Percentiles rank a stretch among this genome's conserved stretches.
These are phyloP conservation scores for Tilletia setariae DNA, from an alignment of 1,284 basidiomycete genomes.

Conservation along the genomic window DNA sequence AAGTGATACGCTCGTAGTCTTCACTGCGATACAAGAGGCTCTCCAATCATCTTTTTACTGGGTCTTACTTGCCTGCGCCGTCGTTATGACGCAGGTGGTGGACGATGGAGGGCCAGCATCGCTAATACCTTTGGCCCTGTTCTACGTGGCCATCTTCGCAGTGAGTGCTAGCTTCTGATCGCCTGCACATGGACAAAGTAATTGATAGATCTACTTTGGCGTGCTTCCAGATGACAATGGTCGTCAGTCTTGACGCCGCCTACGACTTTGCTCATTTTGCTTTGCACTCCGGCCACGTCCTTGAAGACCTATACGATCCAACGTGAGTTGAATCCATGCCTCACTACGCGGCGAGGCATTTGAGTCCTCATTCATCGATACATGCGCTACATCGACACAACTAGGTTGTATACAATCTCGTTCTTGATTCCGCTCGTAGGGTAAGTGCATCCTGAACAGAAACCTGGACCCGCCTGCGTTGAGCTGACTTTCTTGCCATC, in stretches of 20 bases:
- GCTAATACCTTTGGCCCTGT: not conserved
- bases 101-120: not conserved
- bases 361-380: too few species aligned
- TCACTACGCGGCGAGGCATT: not conserved
- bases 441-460: not conserved
- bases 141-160: conserved; percentile 2
- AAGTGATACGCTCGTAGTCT: not conserved
- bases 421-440: conserved; percentile 9
- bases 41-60: conserved; percentile 1
- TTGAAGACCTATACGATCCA: conserved; percentile 3
- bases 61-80: conserved; percentile 1
- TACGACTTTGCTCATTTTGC: conserved; percentile 12
- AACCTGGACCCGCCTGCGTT: not conserved
- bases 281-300: not conserved
- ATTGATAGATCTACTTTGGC: not conserved
- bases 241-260: conserved; percentile 4
- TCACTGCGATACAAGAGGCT: not conserved
- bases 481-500: not conserved
- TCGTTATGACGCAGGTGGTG: conserved; percentile 12
- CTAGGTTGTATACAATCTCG: conserved; percentile 5
- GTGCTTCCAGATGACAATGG: not conserved
- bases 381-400: too few species aligned
- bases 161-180: not conserved
- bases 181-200: too few species aligned
- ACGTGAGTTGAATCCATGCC: not conserved